Evolutionary conservation across 768 basidiomycete species (phyloP), one percentile per base, ranked within the genome.

Genomic region (Lactarius tabidus): DNA sequence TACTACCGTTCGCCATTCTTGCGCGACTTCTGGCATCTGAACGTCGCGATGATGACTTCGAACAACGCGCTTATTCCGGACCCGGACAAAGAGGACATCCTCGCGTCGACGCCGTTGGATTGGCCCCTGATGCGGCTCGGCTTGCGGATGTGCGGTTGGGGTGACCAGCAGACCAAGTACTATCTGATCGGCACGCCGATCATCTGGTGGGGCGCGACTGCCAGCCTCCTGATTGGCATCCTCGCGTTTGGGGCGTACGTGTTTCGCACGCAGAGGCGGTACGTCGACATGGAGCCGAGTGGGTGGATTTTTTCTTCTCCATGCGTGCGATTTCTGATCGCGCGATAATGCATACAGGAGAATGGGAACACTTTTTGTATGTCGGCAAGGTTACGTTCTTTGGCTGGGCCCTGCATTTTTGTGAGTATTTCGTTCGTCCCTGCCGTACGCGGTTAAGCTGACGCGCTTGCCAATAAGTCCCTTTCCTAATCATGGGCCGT

Each of bases 31-130:
- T 95, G 93, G 88, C 96, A 99, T 74, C 85, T 99, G 63, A 99
- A 99, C 72, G 93, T 99, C 29, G 97, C 95, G 9, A 99, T 99
- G 97, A 95, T 95, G 93, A 97, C 96, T 0, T 98, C 97, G 6
- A 99, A 99, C 79, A 99, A 99, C 73, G 96, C 97, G 0, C 88
- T 99, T 61, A 75, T 98, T 45, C 97, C 97, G 1, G 95, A 99
- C 72, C 94, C 96, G 0, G 97, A 99, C 81, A 98, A 98, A 77
- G 93, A 96, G 71, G 97, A 99, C 74, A 93, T 98, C 73, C 86
- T 99, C 59, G 97, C 96, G 0, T 96, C 94, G 38, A 85, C 84
- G 70, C 95, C 96, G 0, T 83, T 84, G 43, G 95, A 98, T 72
- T 99, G 97, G 96, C 96, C 96, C 0, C 87, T 91, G 78, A 79